Evolutionary conservation across 306 rosid genomes (phyloP), one percentile per base, ranked within the genome.

Genomic region (Citrullus amarus): DNA sequence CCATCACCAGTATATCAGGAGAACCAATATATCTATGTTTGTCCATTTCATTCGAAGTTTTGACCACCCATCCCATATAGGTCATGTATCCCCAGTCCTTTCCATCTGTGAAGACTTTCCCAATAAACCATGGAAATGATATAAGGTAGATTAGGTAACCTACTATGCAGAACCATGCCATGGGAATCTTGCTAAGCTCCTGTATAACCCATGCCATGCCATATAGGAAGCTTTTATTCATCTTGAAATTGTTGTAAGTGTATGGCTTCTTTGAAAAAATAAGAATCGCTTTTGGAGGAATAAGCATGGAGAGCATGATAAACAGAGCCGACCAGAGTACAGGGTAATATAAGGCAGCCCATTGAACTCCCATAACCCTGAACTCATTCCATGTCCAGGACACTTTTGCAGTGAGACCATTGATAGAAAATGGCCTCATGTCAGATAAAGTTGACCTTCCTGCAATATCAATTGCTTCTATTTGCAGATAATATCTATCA

Each of bases 321-420:
- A 51, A 86, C 20, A 91, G 77, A 83, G 86, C 77, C 55, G 85
- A 88, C 91, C 93, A 92, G 81, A 92, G 73, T 46, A 92, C 34
- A 38, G 99, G 97, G 78, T 85, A 91, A 79, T 91, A 95, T 36
- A 92, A 75, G 77, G 92, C 81, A 77, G 88, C 88, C 97, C 91
- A 95, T 84, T 95, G 97, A 82, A 89, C 86, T 50, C 97, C 97
- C 97, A 95, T 92, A 81, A 92, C 92, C 48, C 73, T 63, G 84
- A 95, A 92, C 84, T 92, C 99, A 80, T 59, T 88, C 99, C 99
- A 95, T 79, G 92, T 88, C 98, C 97, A 92, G 15, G 96, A 86
- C 83, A 86, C n/a, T 87, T 80, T 86, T 62, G 84, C 46, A 72
- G 78, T 83, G 18, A 84, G 90, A 83, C 99, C 91, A 51, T 88